Evolutionary conservation across 2,329 filamentous ascomycete species (phyloP), one percentile per base, ranked within the genome.

Genomic region (Dactylellina sp.): DNA sequence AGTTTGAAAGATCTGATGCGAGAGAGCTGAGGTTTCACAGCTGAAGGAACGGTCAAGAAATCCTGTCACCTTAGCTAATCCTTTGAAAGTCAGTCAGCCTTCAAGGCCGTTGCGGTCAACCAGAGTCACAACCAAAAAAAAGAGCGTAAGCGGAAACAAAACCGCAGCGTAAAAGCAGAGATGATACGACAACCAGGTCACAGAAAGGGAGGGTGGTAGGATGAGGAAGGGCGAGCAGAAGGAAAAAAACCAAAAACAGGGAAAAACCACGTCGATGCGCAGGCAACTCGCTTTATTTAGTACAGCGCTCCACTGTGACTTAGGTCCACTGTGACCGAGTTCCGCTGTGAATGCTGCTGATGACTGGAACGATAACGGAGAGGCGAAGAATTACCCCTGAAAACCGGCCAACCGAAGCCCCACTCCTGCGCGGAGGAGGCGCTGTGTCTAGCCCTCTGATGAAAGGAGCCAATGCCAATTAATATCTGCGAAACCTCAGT

Each of bases 221-320:
- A 16, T 28, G 35, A 40, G 32, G 42, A 9, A 14, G 20, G 20
- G 20, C 12, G 18, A 24, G 16, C 20, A 40, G 50, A 14, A 47
- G 32, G 9, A 57, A 24, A 28, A 57, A 66, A 57, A 20, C 35
- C n/a, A 5, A 16, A 40, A 40, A 40, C 3, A 52, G 39, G 55
- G 44, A 53, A 59, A 44, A 40, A 37, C 53, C 63, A 60, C 53
- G 46, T 60, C 63, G 62, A 59, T 52, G 52, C 53, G 53, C 62
- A 66, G 62, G 53, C 62, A 59, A 66, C 32, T 59, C 52, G 53
- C 63, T 68, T 68, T 68, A 68, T 68, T 68, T 68, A 68, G 63
- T 32, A 40, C 44, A 25, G 12, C 55, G 55, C 44, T 22, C 55
- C n/a, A 53, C 37, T 22, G 39, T 42, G 5, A 35, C n/a, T 14